Base-by-base conservation (phyloP, 2,329 filamentous ascomycete species). In the Waltergamsia citrina region DNA sequence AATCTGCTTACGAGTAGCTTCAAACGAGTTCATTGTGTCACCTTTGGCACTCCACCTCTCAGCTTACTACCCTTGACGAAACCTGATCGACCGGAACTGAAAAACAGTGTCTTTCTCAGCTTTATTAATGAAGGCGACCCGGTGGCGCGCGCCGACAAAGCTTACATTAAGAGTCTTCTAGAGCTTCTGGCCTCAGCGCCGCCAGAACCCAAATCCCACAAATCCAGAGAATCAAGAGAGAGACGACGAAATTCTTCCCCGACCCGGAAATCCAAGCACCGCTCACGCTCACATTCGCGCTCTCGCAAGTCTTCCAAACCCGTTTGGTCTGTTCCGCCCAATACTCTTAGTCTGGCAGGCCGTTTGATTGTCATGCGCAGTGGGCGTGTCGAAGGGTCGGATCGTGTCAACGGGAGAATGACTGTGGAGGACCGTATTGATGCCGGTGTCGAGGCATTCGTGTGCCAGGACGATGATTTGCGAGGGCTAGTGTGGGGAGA, bases 91-190 rank as follows among this genome's bases (percentile, higher is more conserved):
- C 51, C 54, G 0, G 54, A 63, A 10, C 54, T 72, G 16, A 56
- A 65, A 19, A 86, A 83, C 49, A 86, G 77, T 37, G 52, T 90
- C 5, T 94, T 94, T 51, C 69, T 85, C 34, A 75, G 72, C 27
- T 86, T 94, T 50, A 66, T 88, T 46, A 94, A 94, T 49, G 85
- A 94, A 53, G 86, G 86, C 4, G 87, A 94, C 43, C 85, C 84
- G 0, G 82, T 94, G 0, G 69, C 74, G 0, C 63, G 86, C 19
- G 85, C 85, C 0, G 85, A 93, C 49, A 82, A 77, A 54, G 69
- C 74, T 0, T 90, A 93, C 45, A 66, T 93, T 12, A 72, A 71
- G 41, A 83, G 75, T 22, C 62, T 93, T 8, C 57, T 92, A 1
- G 78, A 83, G 38, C 63, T 93, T 0, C 81, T 85, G 37, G 70